Conservation (phyloP, 352 stramenopile species). For the Globisporangium apiculatum region DNA sequence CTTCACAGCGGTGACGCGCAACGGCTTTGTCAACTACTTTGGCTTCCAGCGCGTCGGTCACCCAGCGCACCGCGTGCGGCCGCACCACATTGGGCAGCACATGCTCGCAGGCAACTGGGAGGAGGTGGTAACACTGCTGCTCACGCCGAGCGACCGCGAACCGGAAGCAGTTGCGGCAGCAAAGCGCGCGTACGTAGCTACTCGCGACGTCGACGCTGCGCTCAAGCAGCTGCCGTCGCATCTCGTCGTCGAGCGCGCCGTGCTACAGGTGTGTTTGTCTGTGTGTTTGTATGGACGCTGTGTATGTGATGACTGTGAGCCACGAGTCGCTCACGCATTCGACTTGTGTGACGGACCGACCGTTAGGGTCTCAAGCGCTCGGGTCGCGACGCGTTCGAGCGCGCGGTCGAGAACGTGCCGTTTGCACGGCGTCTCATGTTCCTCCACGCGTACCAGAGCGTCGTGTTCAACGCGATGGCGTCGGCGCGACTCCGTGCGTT, state of each 20-base stretch:
- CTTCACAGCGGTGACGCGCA: slow-evolving; percentile 22
- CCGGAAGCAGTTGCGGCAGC: slow-evolving; percentile 20
- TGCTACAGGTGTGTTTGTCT: slow-evolving; percentile 31
- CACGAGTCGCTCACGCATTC: too few species aligned
- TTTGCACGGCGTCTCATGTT: slow-evolving; percentile 65
- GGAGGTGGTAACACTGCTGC: slow-evolving; percentile 34
- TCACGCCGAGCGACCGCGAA: slow-evolving; percentile 33
- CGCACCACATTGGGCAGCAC: slow-evolving; percentile 65
- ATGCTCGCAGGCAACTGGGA: slow-evolving; percentile 60
- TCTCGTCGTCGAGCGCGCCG: slow-evolving; percentile 39
- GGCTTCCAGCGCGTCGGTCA: slow-evolving; percentile 69
- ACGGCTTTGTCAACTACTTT: slow-evolving; percentile 79
- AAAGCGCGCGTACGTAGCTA: slow-evolving; percentile 44
- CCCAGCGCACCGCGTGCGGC: slow-evolving; percentile 31
- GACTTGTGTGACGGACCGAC: neutral
- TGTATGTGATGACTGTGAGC: neutral
- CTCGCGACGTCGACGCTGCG: slow-evolving; percentile 36
- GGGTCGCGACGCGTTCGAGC: slow-evolving; percentile 40
- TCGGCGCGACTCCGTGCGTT: slow-evolving; percentile 38
- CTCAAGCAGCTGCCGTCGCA: slow-evolving; percentile 46
- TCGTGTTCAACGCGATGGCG: slow-evolving; percentile 59
- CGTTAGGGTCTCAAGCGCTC: slow-evolving; percentile 48
- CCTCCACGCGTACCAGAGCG: slow-evolving; percentile 75
- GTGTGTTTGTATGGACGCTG: neutral
- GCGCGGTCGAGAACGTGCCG: slow-evolving; percentile 38